Conservation (phyloP, 1,284 basidiomycete species). For the Microbotryum violaceum region DNA sequence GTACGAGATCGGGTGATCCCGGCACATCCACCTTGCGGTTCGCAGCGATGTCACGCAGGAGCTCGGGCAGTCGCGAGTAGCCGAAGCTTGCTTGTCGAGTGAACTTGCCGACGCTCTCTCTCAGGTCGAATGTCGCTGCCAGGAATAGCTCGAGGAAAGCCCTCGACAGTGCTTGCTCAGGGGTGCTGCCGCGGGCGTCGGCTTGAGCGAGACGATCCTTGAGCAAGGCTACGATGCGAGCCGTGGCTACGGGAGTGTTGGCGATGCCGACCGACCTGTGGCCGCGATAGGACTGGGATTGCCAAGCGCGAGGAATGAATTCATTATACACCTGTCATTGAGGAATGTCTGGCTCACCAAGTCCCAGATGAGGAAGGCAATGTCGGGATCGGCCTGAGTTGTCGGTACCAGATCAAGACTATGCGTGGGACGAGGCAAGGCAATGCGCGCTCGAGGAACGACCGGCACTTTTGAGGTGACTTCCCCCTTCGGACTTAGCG, state of each 20-base stretch:
- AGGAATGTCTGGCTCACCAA: background rate
- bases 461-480: too few species aligned
- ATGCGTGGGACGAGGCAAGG: background rate
- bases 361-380: background rate
- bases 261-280: background rate
- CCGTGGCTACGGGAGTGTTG: background rate
- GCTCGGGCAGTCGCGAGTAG: background rate
- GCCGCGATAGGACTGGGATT: background rate
- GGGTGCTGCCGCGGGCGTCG: background rate
- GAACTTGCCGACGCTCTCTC: background rate
- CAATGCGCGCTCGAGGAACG: background rate
- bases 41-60: background rate
- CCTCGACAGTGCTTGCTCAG: background rate
- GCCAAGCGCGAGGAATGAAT: too few species aligned
- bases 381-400: background rate
- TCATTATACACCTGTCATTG: background rate
- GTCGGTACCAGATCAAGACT: background rate
- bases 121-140: background rate
- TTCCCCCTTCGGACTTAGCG: too few species aligned
- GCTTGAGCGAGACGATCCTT: conserved; percentile 5
- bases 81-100: conserved; percentile 1
- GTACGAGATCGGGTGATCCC: background rate
- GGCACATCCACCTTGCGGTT: background rate
- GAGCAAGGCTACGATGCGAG: background rate
- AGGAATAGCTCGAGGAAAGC: conserved; percentile 4